These are phyloP conservation scores for Lasiosphaeriaceae sp. DNA, from an alignment of 495 filamentous ascomycete species.

Conservation along the genomic window DNA sequence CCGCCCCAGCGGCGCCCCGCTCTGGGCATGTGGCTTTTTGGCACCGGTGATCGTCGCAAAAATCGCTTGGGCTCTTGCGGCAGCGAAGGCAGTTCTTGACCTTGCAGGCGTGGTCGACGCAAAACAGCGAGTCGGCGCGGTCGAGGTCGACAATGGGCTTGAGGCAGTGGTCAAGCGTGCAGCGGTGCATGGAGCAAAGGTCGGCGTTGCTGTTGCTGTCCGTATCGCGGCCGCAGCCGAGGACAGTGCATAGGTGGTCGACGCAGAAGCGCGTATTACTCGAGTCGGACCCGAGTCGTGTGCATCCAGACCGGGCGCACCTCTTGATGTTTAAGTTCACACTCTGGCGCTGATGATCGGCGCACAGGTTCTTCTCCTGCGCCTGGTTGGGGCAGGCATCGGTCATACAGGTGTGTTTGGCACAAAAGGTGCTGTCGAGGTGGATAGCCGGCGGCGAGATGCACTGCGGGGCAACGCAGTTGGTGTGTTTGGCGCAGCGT, in stretches of 20 bases:
- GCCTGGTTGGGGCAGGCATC: conserved; percentile 1
- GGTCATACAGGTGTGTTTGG: conserved; percentile 7
- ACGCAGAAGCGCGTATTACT: conserved; percentile 10
- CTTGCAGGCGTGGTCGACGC: conserved; percentile 7
- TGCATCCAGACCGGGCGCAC: conserved; percentile 4
- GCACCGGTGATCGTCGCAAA: conserved; percentile 9
- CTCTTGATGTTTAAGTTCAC: not conserved
- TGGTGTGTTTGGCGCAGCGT: conserved; percentile 6
- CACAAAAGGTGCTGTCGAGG: conserved; percentile 7
- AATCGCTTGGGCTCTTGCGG: not conserved
- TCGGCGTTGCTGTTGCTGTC: not conserved
- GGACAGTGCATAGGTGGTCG: conserved; percentile 7
- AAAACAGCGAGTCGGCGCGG: conserved; percentile 3
- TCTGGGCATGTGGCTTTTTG: not conserved
- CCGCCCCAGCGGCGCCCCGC: not conserved
- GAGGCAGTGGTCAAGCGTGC: conserved; percentile 9
- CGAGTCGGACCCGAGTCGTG: too few species aligned
- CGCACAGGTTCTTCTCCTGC: conserved; percentile 1
- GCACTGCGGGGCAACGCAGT: conserved; percentile 11
- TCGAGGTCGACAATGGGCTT: not conserved
- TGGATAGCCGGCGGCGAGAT: not conserved
- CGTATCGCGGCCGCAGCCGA: conserved; percentile 1
- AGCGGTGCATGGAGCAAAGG: conserved; percentile 1
- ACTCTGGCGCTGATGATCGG: not conserved
- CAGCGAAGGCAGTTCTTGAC: not conserved